Percentiles rank a stretch among this genome's conserved stretches.
These are phyloP conservation scores for Cadophora malorum DNA, from an alignment of 2,329 filamentous ascomycete species.

Conservation along the genomic window DNA sequence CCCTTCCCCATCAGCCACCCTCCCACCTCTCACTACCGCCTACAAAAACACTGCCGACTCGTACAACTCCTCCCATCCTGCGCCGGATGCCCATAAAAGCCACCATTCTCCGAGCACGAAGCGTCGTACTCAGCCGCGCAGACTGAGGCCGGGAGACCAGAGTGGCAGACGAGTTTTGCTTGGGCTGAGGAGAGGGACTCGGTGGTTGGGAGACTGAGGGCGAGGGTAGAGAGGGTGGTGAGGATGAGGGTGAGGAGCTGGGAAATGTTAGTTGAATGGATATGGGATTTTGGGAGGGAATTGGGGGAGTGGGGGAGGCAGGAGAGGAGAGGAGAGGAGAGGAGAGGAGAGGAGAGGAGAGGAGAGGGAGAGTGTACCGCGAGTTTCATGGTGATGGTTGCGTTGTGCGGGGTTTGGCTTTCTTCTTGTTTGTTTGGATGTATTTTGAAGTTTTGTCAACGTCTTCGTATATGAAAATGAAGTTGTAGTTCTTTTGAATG, in stretches of 20 bases:
- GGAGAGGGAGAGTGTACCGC: neutral
- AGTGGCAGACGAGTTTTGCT: constrained; percentile 1
- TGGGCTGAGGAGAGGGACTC: neutral
- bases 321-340: neutral
- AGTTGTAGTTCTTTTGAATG: neutral
- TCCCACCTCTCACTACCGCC: neutral
- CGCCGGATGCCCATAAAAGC: constrained; percentile 20
- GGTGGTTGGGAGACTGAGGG: neutral
- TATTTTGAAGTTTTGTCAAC: neutral
- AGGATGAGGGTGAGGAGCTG: constrained; percentile 15
- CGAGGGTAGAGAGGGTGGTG: constrained; percentile 14
- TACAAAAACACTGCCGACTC: constrained; percentile 21
- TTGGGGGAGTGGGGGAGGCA: neutral
- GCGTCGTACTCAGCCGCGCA: constrained; percentile 14
- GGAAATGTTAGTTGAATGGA: neutral
- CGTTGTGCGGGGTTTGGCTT: too few species aligned
- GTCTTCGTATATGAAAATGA: neutral
- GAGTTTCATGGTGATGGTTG: constrained; percentile 14
- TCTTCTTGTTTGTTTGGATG: neutral
- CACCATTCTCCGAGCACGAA: constrained; percentile 17
- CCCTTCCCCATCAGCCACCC: neutral
- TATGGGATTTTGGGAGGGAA: neutral
- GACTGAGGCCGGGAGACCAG: constrained; percentile 4
- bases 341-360: neutral
- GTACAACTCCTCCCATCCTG: constrained; percentile 22